Evolutionary conservation across 345 rosid species (phyloP), one percentile per base, ranked within the genome.

Genomic region (Brassica napus): DNA sequence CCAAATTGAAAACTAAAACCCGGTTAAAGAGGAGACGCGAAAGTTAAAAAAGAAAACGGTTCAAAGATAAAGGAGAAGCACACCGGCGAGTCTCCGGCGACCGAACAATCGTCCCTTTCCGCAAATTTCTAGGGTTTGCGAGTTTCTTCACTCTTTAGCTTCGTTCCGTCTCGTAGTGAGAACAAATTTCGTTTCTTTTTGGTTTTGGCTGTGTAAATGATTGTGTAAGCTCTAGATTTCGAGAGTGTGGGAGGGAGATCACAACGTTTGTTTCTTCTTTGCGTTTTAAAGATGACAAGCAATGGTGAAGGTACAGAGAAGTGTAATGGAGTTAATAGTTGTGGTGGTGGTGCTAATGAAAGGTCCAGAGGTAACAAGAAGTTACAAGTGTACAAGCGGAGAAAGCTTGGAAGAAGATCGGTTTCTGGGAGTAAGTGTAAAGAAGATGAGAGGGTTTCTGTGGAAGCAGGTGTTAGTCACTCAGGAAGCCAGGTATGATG

Each of bases 331-430:
- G 72, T 58, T 74, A 72, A 8, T 75, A 82, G 77, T 77, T 84
- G 89, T 74, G 81, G 73, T 84, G 77, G 26, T 21, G 76, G 72
- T 73, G 73, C 55, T 44, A 77, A 85, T 32, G 82, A 84, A 35
- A 81, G 85, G 72, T 86, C 88, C 1, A 82, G 83, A 24, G 83
- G 68, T 57, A 65, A 81, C 59, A 88, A 80, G 73, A 78, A 77
- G 44, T 30, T 91, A 15, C 88, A 73, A 67, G 89, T 91, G 6
- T 93, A 91, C 83, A 95, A 91, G 90, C 88, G 99, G 82, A 84
- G 94, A 30, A 91, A 81, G 85, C 79, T 54, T 34, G 77, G 72
- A 15, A 81, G 77, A 60, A 81, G 77, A 60, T 81, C 83, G 12
- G 72, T 81, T 75, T 85, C 88, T 6, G 87, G 76, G 58, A 61